Percentiles rank a stretch among this genome's conserved stretches.
Conservation (phyloP, 805 yeast species). For the Starmerella potacharoeniae region DNA sequence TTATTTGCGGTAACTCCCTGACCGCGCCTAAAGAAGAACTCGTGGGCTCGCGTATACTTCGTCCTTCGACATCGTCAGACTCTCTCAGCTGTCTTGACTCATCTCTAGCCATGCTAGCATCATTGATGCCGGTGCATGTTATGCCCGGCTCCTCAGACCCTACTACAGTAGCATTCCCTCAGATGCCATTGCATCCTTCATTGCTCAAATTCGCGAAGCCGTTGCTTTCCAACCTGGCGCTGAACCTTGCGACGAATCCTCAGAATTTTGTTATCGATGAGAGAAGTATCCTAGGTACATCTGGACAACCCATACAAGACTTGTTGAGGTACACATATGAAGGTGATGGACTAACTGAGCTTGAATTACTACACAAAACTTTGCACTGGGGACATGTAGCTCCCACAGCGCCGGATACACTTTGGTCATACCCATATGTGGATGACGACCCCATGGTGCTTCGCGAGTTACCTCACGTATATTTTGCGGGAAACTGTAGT, state of each 20-base stretch:
- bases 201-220: conserved; percentile 43
- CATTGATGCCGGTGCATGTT: conserved; percentile 55
- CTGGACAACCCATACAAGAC: conserved; percentile 80
- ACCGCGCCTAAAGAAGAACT: conserved; percentile 22
- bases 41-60: conserved; percentile 19
- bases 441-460: conserved; percentile 70
- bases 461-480: conserved; percentile 71
- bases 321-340: conserved; percentile 47
- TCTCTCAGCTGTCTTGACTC: conserved; percentile 36
- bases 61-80: conserved; percentile 15
- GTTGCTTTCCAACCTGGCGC: conserved; percentile 32
- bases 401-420: conserved; percentile 94
- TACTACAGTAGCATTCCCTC: conserved; percentile 72
- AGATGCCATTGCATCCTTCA: conserved; percentile 76
- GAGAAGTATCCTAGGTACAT: conserved; percentile 51
- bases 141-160: conserved; percentile 87
- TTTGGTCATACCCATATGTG: conserved; percentile 76
- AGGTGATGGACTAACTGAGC: conserved; percentile 24
- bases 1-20: conserved; percentile 67
- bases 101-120: conserved; percentile 45
- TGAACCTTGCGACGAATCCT: conserved; percentile 58
- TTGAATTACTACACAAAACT: conserved; percentile 53
- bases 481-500: conserved; percentile 76
- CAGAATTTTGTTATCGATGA: conserved; percentile 40
- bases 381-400: conserved; percentile 75